Evolutionary conservation across 2,329 filamentous ascomycete genomes (phyloP), one percentile per base, ranked within the genome.

Genomic region (Aspergillus unguis): DNA sequence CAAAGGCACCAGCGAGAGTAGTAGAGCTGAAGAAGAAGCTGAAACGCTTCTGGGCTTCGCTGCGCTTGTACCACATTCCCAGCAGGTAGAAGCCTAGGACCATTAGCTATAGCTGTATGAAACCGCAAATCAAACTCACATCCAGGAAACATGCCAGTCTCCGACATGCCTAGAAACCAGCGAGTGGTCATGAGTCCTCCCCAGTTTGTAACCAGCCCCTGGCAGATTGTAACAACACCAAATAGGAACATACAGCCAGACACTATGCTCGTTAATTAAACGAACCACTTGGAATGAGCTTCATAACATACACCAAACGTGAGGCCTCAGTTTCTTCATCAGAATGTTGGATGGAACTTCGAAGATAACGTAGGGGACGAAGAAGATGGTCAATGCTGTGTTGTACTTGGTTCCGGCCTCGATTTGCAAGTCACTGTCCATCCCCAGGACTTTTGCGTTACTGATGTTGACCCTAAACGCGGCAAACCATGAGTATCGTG

Each of bases 1-100:
- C 82, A 56, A 85, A 85, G 1, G 83, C 82, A 42, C 83, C 82
- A 2, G 83, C 82, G 1, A 84, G 73, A 1, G 80, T 82, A 1
- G 83, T 82, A 6, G 79, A 89, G 64, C 83, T 85, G 77, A 97
- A 97, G 79, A 97, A 97, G 77, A 97, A 92, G 11, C 86, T 88
- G 74, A 92, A 96, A 29, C 94, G 85, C 65, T 90, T 90, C 72
- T 97, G 92, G 2, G 92, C 90, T 73, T 97, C 94, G 41, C 79
- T 78, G 54, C 92, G 84, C 54, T 86, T 85, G 64, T 97, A 99
- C 91, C 72, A 75, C 85, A 92, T 92, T 53, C 88, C 85, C 56
- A 91, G 85, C 6, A 92, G 75, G 65, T 91, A 81, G 61, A 76
- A 75, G 42, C 70, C 70, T 72, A 42, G 8, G 10, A 17, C 11